Percentiles rank a stretch among this genome's conserved stretches.
These are phyloP conservation scores for Circinella umbellata DNA, from an alignment of 371 early-diverging fungal species.

Conservation along the genomic window DNA sequence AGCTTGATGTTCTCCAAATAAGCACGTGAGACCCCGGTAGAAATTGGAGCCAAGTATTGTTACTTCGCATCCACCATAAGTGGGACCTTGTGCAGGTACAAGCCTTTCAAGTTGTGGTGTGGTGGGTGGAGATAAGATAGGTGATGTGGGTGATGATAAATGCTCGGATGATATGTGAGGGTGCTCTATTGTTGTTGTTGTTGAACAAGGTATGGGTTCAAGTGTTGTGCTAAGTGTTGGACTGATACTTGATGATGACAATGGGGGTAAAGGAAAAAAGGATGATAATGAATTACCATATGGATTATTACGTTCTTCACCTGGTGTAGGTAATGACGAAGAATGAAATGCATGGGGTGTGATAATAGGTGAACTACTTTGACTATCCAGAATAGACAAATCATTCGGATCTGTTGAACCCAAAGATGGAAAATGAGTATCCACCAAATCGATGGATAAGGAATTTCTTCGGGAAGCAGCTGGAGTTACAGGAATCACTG, in stretches of 20 bases:
- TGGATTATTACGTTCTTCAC: conserved; percentile 1
- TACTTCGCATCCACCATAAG: conserved; percentile 79
- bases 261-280: not conserved
- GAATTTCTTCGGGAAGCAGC: conserved; percentile 28
- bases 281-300: not conserved
- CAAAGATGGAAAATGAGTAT: not conserved
- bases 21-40: conserved; percentile 67
- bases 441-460: not conserved
- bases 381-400: conserved; percentile 1
- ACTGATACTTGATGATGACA: not conserved
- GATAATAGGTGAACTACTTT: not conserved
- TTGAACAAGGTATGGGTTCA: not conserved
- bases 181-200: not conserved
- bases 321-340: conserved; percentile 9
- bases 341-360: not conserved
- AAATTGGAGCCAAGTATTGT: conserved; percentile 81
- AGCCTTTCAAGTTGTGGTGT: conserved; percentile 63
- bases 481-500: conserved; percentile 23
- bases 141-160: not conserved
- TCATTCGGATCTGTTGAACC: not conserved
- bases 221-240: no score
- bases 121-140: not conserved
- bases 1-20: conserved; percentile 79
- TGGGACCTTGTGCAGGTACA: conserved; percentile 78
- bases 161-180: not conserved